phyloP scores from a whole-genome alignment of 805 yeast species.

The Metschnikowia reukaufii region DNA sequence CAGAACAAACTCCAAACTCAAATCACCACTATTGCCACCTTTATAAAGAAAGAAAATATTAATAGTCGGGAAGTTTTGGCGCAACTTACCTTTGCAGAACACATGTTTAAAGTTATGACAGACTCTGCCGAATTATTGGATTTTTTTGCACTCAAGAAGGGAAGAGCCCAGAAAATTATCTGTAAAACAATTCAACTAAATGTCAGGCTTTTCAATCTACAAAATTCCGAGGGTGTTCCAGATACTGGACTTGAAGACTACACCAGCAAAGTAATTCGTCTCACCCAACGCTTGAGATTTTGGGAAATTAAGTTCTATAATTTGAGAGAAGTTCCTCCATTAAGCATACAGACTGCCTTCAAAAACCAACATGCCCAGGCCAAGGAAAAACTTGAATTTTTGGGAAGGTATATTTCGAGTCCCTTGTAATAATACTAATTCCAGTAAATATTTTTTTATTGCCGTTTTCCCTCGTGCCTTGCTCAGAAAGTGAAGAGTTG shows the following conservation, averaged over 20 bases:
- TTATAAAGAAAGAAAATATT: too few species aligned
- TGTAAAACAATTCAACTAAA: background rate
- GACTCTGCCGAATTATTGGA: background rate
- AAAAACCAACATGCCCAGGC: background rate
- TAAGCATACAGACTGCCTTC: background rate
- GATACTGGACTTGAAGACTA: background rate
- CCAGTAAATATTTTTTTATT: too few species aligned
- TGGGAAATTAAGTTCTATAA: background rate
- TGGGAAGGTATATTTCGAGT: background rate
- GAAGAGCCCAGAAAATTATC: background rate
- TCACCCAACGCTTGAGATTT: background rate
- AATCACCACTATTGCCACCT: background rate
- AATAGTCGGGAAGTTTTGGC: background rate
- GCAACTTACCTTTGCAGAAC: background rate
- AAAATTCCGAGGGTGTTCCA: background rate
- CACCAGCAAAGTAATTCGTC: background rate
- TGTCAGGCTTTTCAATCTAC: background rate
- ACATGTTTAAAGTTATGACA: background rate
- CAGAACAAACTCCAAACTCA: background rate
- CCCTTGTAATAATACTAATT: too few species aligned
- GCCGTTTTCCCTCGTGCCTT: too few species aligned
- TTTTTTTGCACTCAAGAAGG: background rate
- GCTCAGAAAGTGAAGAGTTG: too few species aligned
- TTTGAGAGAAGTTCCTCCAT: background rate
- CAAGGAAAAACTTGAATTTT: background rate